phyloP scores from a whole-genome alignment of 2,329 filamentous ascomycete genomes.

The Mycogone perniciosa region DNA sequence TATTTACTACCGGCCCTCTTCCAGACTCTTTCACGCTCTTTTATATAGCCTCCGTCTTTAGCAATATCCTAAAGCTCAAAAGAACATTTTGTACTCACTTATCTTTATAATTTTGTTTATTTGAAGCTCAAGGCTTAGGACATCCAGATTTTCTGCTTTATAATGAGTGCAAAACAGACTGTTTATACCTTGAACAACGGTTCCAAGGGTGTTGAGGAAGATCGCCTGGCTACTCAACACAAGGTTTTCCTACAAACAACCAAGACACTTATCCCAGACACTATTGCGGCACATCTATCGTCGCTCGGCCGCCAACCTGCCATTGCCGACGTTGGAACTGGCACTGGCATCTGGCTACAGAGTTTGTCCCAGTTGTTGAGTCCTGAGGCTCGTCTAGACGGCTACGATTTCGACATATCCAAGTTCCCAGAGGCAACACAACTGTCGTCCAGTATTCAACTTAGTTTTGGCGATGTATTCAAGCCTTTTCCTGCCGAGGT shows the following conservation, averaged over 20 bases:
- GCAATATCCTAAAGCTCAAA: too few species aligned
- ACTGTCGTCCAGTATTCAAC: slow-evolving; percentile 11
- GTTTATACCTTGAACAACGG: not conserved
- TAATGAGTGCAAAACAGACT: not conserved
- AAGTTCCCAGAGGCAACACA: slow-evolving; percentile 14
- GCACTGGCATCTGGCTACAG: slow-evolving; percentile 18
- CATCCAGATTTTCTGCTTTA: not conserved
- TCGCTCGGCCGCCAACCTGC: not conserved
- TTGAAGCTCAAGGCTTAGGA: too few species aligned
- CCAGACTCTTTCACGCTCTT: too few species aligned
- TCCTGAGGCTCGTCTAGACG: slow-evolving; percentile 10
- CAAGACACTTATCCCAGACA: not conserved
- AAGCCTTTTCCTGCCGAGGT: slow-evolving; percentile 11
- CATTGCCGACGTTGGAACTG: slow-evolving; percentile 15
- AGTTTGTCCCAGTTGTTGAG: slow-evolving; percentile 14
- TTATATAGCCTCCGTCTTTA: too few species aligned
- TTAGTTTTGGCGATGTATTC: slow-evolving; percentile 10
- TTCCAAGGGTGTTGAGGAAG: not conserved
- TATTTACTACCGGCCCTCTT: too few species aligned
- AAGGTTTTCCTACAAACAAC: not conserved
- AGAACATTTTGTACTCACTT: too few species aligned
- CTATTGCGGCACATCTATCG: not conserved
- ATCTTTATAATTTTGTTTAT: too few species aligned
- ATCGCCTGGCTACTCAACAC: not conserved
- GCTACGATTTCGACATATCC: slow-evolving; percentile 16